phyloP scores from a whole-genome alignment of 139 green algal species.

The Coelastrella sp. region DNA sequence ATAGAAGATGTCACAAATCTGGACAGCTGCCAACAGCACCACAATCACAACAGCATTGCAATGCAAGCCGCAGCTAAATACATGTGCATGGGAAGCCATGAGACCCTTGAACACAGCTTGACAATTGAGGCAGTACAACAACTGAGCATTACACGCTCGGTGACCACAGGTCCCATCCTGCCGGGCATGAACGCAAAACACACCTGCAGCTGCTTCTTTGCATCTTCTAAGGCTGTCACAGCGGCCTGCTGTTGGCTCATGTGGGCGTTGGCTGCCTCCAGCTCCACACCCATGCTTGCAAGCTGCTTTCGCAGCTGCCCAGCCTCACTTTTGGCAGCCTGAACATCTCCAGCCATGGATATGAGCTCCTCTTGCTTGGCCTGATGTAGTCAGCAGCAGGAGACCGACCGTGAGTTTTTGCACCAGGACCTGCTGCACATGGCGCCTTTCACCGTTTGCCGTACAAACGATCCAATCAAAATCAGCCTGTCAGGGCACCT shows the following conservation, averaged over 20 bases:
- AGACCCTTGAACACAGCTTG: no score
- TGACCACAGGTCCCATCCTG: no score
- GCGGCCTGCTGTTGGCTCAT: constrained; percentile 5
- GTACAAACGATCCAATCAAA: no score
- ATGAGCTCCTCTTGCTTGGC: constrained; percentile 29
- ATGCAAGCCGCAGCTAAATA: no score
- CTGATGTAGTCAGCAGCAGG: not conserved
- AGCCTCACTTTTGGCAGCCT: not conserved
- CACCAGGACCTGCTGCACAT: not conserved
- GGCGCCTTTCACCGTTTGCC: not conserved
- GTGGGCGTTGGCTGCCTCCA: constrained; percentile 16
- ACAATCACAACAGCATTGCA: no score
- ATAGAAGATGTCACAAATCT: no score
- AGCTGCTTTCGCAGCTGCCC: constrained; percentile 19
- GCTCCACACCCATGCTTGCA: not conserved
- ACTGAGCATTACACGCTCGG: no score
- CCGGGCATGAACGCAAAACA: not conserved
- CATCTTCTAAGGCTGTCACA: not conserved
- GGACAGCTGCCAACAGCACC: no score
- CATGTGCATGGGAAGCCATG: no score
- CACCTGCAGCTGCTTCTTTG: constrained; percentile 33
- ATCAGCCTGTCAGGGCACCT: no score
- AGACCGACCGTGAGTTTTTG: no score
- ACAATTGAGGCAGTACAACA: no score
- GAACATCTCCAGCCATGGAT: not conserved